Percentiles rank a stretch among this genome's conserved stretches.
phyloP scores from a whole-genome alignment of 805 yeast genomes.

The Naumovozyma baii region DNA sequence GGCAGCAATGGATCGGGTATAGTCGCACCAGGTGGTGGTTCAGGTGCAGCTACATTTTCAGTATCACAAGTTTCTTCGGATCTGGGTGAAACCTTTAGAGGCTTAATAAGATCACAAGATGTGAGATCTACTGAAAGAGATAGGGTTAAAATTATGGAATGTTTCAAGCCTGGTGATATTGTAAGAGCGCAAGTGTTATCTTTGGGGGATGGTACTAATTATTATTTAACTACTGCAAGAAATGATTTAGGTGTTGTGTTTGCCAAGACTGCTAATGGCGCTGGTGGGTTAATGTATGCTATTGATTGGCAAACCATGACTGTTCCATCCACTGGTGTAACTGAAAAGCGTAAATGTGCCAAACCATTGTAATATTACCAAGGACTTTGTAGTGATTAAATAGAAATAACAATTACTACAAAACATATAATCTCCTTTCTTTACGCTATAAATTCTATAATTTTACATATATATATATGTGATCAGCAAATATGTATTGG shows the following conservation, averaged over 20 bases:
- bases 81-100: constrained; percentile 82
- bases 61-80: constrained; percentile 48
- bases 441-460: not conserved
- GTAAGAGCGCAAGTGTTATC: constrained; percentile 74
- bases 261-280: constrained; percentile 57
- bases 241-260: constrained; percentile 91
- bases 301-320: constrained; percentile 95
- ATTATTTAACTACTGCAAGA: constrained; percentile 79
- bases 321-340: constrained; percentile 59
- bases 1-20: constrained; percentile 46
- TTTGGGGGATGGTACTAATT: constrained; percentile 88
- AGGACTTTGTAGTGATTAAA: no score
- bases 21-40: constrained; percentile 43
- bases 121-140: constrained; percentile 87
- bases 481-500: not conserved
- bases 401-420: not conserved
- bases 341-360: constrained; percentile 83
- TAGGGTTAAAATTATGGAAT: constrained; percentile 63
- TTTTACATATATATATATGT: not conserved
- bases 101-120: constrained; percentile 77
- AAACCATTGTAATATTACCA: constrained; percentile 67
- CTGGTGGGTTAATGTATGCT: constrained; percentile 76
- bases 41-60: constrained; percentile 39
- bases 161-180: constrained; percentile 87
- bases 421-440: not conserved